Conservation (phyloP, 495 filamentous ascomycete genomes). For the Evansstolkia leycettana region DNA sequence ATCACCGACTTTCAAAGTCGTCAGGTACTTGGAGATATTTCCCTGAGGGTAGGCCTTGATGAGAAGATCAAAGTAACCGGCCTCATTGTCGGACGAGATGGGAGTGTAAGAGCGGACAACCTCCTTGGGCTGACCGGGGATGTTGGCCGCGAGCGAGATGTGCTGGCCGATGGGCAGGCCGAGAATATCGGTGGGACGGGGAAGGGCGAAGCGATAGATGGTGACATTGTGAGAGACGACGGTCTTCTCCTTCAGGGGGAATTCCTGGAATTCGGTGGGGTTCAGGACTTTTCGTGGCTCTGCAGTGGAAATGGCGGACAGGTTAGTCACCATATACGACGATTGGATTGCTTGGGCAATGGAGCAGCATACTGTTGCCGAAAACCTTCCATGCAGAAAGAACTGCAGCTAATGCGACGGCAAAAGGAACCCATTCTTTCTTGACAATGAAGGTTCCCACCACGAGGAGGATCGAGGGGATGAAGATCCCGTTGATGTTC, state of each 20-base stretch:
- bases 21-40: conserved; percentile 89
- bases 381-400: conserved; percentile 54
- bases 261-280: conserved; percentile 77
- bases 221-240: conserved; percentile 93
- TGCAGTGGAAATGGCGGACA: conserved; percentile 18
- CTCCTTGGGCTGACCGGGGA: conserved; percentile 68
- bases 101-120: conserved; percentile 94
- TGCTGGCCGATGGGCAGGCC: conserved; percentile 97
- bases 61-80: conserved; percentile 91
- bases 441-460: conserved; percentile 66
- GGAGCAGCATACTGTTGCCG: conserved; percentile 16
- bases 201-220: conserved; percentile 90
- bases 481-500: conserved; percentile 63
- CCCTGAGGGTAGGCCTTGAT: conserved; percentile 96
- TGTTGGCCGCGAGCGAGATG: conserved; percentile 81
- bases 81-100: conserved; percentile 81
- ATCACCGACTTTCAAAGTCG: conserved; percentile 67
- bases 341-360: no score
- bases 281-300: conserved; percentile 73
- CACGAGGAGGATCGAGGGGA: conserved; percentile 73
- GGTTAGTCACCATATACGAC: not conserved
- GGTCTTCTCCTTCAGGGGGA: conserved; percentile 81
- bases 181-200: conserved; percentile 64
- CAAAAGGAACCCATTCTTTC: conserved; percentile 63
- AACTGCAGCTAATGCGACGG: conserved; percentile 47